Percentiles rank a stretch among this genome's conserved stretches.
phyloP scores from a whole-genome alignment of 129 eudicot genomes.

The Helianthus annuus region DNA sequence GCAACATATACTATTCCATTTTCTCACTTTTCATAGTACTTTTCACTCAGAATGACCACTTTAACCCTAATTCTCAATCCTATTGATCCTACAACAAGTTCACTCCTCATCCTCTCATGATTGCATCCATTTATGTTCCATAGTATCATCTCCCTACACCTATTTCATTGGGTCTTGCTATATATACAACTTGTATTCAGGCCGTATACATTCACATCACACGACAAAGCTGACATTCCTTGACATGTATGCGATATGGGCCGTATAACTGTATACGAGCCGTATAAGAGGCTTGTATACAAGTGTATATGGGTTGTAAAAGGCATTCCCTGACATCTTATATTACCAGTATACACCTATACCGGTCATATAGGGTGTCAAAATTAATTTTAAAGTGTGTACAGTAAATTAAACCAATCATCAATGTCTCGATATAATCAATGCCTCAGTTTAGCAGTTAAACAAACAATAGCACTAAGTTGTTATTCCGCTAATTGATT shows the following conservation, averaged over 20 bases:
- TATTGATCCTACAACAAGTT: conserved; percentile 1
- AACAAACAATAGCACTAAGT: neutral
- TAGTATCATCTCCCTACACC: conserved; percentile 7
- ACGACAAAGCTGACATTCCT: too few species aligned
- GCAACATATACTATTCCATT: conserved; percentile 6
- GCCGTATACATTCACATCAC: too few species aligned
- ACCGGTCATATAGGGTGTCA: too few species aligned
- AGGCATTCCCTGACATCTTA: too few species aligned
- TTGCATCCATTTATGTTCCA: conserved; percentile 3
- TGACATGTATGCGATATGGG: too few species aligned
- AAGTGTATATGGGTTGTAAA: too few species aligned
- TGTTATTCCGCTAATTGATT: conserved; percentile 5
- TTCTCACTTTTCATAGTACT: conserved; percentile 7
- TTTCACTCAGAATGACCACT: conserved; percentile 6
- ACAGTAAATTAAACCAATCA: conserved; percentile 8
- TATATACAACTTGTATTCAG: too few species aligned
- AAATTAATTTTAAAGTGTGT: too few species aligned
- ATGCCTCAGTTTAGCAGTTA: conserved; percentile 8
- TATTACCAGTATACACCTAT: too few species aligned
- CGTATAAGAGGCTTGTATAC: too few species aligned
- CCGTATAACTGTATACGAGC: too few species aligned
- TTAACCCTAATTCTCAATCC: conserved; percentile 1
- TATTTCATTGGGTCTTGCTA: neutral
- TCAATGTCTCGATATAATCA: conserved; percentile 4
- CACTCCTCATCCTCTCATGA: conserved; percentile 11